Base-by-base conservation (phyloP, 1,139 yeast species). In the Nematodospora anomalae region DNA sequence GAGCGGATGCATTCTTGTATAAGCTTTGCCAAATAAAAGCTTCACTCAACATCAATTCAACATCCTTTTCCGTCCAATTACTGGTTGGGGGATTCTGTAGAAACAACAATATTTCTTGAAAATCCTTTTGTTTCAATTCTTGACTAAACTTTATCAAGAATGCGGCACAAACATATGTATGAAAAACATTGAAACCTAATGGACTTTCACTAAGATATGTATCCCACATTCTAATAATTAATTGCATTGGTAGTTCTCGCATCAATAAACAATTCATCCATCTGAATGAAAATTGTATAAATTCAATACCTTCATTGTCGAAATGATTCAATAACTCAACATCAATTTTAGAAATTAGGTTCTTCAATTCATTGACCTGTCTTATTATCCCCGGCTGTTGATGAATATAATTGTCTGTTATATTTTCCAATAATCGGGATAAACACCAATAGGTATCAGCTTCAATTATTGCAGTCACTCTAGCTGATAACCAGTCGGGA, bases 181-280 rank as follows among this genome's bases (percentile, higher is more conserved):
- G 99, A 61, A 94, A 92, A 50, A 83, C 88, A 46, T 88, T 87
- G 55, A 92, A 86, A 4, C 97, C 97, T 25, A 84, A 74, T 0
- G 92, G 83, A 4, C 85, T 86, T 57, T 92, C 97, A 35, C 96
- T 81, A 37, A 92, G 64, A 57, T 92, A 92, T 0, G 99, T 90
- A 56, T 92, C 99, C 98, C 98, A 92, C 96, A 92, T 92, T 37
- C 99, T 71, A 20, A 89, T 80, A 6, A 92, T 86, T 42, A 88
- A 74, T 26, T 71, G 69, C 51, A 92, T 80, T 31, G 83, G 79
- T 30, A 92, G 71, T 55, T 92, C 99, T 47, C 99, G 75, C 99
- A 92, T 92, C 37, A 92, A 67, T 51, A 92, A 67, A 63, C 99
- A 92, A 62, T 94, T 92, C 97, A 94, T 94, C 99, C 99, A 92